Base-by-base conservation (phyloP, 108 stramenopile genomes). In the Epithemia pelagica region DNA sequence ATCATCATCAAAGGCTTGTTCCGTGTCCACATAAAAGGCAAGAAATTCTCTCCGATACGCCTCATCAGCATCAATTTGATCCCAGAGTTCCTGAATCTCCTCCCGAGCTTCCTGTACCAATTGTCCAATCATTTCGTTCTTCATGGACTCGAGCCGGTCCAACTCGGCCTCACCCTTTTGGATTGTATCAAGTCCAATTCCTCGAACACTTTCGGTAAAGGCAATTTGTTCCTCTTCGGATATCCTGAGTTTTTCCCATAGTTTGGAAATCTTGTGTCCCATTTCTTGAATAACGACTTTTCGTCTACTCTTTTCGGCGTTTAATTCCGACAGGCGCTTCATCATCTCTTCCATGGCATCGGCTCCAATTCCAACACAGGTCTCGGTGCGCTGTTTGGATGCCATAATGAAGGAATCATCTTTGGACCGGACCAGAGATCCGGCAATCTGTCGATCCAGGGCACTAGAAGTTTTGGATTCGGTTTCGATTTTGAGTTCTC, bases 211-310 rank as follows among this genome's bases (percentile, higher is more conserved):
- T 37, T 83, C 78, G 7, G 94, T 84, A 68, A 96, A 96, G 33
- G 78, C 76, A 52, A 66, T 68, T 73, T 95, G 96, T 53, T 91
- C 94, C 37, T 94, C 94, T 54, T 83, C 70, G 1, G 90, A 76
- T 32, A 96, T 77, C 24, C 82, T 80, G 5, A 96, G 79, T 77
- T 94, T 93, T 60, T 86, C 85, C 96, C 96, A 96, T n/a, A 96
- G 74, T 31, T 75, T 61, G 10, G 85, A 75, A 73, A 96, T 96
- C 56, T 84, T 79, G 15, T 67, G 74, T 21, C 96, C 96, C 91
- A 96, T 90, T 22, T 89, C 83, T 64, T 82, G 86, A 31, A 96
- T 83, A 72, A 77, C 66, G 2, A 64, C 53, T 32, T 88, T 87
- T 23, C 94, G 67, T 30, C 81, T 69, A 2, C 74, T 70, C 58